Evolutionary conservation across 1,284 basidiomycete genomes (phyloP), one percentile per base, ranked within the genome.

Genomic region (Apiotrichum porosum): DNA sequence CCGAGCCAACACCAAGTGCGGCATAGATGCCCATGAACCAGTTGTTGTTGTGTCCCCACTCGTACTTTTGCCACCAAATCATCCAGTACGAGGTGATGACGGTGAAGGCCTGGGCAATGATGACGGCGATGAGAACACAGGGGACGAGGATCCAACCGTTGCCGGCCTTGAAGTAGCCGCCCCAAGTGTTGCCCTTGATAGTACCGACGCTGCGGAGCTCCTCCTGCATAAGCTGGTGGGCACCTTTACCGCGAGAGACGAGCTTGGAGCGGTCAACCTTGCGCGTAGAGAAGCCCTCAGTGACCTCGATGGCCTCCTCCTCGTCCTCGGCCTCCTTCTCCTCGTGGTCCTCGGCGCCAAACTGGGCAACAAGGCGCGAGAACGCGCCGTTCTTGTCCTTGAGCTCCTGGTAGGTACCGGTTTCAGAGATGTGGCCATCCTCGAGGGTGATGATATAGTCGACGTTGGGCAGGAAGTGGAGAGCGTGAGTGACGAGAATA

Each of bases 31-130:
- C 79, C 69, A 79, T 78, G 67, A 79, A 79, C 41, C 73, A 69
- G 21, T 75, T 74, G 53, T 71, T 62, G 33, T 52, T 49, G 19
- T 61, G 43, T 26, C 49, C 44, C 51, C 55, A 66, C 32, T 54
- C 38, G 49, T 85, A 78, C 40, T 77, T 75, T 63, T 88, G 80
- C 85, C 85, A 88, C 82, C 83, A 86, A n/a, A 85, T 80, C 24
- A 86, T 72, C 52, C 82, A 83, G 62, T 68, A 71, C 9, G 61
- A 63, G 9, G 68, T 66, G 54, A 74, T 62, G 51, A 72, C 56
- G 30, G 61, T 66, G 54, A 74, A 67, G 6, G 56, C 66, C 44
- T 72, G 70, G 10, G 66, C 64, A 30, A 72, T 46, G 14, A 58
- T 52, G 39, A 70, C 59, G n/a, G 64, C 58, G 23, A 71, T 14